phyloP scores from a whole-genome alignment of 2,329 filamentous ascomycete species.

The Aspergillus ochraceus region DNA sequence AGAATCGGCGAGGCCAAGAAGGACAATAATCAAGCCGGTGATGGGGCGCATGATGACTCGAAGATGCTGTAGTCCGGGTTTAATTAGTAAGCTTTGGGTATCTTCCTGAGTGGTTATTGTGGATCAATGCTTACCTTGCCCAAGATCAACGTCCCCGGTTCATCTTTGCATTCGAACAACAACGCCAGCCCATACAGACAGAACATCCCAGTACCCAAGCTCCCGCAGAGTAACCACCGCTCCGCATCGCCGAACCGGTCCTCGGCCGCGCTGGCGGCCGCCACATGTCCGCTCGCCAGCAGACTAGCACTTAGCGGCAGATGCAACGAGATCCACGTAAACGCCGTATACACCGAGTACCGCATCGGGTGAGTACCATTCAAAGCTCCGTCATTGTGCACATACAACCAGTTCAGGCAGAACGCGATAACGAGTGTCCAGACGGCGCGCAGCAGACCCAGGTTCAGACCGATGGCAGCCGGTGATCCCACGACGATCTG shows the following conservation, averaged over 20 bases:
- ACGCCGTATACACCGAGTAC: conserved; percentile 47
- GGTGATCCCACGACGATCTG: conserved; percentile 51
- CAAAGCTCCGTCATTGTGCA: conserved; percentile 50
- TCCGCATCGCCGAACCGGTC: conserved; percentile 45
- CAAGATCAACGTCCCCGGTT: conserved; percentile 31
- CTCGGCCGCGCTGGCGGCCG: conserved; percentile 41
- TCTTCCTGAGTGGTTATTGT: background rate
- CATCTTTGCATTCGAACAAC: conserved; percentile 43
- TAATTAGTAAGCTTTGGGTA: background rate
- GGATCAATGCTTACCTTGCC: conserved; percentile 23
- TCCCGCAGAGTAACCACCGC: conserved; percentile 51
- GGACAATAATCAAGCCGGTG: conserved; percentile 36
- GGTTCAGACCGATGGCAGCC: conserved; percentile 47
- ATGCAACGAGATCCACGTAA: conserved; percentile 49
- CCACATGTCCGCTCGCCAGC: conserved; percentile 50
- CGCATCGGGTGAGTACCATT: conserved; percentile 47
- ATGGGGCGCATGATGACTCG: conserved; percentile 31
- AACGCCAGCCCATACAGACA: conserved; percentile 41
- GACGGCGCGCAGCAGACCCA: conserved; percentile 47
- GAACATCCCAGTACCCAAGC: conserved; percentile 47
- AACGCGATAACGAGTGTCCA: conserved; percentile 53
- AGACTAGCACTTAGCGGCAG: conserved; percentile 48
- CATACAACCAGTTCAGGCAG: conserved; percentile 53
- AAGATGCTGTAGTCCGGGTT: conserved; percentile 11
- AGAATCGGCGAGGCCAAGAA: conserved; percentile 35